Evolutionary conservation across 1,139 yeast species (phyloP).

Genomic region (Debaryomycetaceae sp.): DNA sequence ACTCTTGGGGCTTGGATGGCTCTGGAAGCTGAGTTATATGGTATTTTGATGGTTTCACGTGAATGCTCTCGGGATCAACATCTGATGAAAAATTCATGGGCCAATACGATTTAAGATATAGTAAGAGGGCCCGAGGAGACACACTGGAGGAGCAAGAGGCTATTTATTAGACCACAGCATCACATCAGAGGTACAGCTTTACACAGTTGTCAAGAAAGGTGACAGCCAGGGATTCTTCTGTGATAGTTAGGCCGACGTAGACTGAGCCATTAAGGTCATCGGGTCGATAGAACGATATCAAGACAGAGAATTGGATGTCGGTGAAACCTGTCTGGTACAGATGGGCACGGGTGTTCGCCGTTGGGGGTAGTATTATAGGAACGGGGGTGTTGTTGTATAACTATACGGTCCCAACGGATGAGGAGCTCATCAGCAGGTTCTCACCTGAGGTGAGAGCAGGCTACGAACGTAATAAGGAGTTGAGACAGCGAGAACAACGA

Average conservation of each 20-base stretch:
- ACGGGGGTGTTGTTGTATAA: slow-evolving; percentile 64
- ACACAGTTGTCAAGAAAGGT: too few relatives aligned
- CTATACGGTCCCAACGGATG: slow-evolving; percentile 81
- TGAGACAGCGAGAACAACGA: slow-evolving; percentile 64
- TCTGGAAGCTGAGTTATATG: not conserved
- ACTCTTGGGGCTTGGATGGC: too few relatives aligned
- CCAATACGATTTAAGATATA: not conserved
- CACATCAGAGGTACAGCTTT: too few relatives aligned
- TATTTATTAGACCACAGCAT: too few relatives aligned
- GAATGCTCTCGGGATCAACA: not conserved
- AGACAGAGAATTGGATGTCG: not conserved
- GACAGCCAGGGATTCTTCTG: too few relatives aligned
- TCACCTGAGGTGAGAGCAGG: slow-evolving; percentile 82
- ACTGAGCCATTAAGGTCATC: too few relatives aligned
- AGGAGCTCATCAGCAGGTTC: slow-evolving; percentile 64
- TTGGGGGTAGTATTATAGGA: slow-evolving; percentile 62
- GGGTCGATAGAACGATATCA: not conserved
- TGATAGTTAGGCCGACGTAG: too few relatives aligned
- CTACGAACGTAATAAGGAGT: slow-evolving; percentile 62
- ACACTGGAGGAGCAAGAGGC: not conserved
- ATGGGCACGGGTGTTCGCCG: slow-evolving; percentile 57
- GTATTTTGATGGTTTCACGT: not conserved
- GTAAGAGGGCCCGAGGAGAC: not conserved
- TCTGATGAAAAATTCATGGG: not conserved
- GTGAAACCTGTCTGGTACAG: slow-evolving; percentile 47